Conservation (phyloP, 495 filamentous ascomycete genomes). For the Aspergillus avenaceus region DNA sequence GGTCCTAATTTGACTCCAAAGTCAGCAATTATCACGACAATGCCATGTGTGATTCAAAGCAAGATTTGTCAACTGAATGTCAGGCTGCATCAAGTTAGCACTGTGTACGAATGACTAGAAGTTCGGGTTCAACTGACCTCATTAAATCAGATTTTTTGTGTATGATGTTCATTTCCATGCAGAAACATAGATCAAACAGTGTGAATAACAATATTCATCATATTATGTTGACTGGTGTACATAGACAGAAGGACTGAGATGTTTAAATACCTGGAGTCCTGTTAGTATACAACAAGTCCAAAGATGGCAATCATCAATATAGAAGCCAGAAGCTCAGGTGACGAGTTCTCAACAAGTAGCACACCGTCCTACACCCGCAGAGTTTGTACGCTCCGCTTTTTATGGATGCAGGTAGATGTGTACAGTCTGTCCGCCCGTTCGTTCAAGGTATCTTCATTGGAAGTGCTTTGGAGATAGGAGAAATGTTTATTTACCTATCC, state of each 20-base stretch:
- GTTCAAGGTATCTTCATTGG: conserved; percentile 90
- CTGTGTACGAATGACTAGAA: too few relatives aligned
- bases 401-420: conserved; percentile 59
- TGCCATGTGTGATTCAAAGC: conserved; percentile 23
- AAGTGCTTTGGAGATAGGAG: conserved; percentile 11
- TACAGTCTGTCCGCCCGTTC: conserved; percentile 97
- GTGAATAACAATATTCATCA: conserved; percentile 88
- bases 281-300: conserved; percentile 16
- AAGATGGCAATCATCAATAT: conserved; percentile 4
- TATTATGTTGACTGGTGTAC: conserved; percentile 44
- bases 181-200: conserved; percentile 85
- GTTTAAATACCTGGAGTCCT: conserved; percentile 26
- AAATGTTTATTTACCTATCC: conserved; percentile 53
- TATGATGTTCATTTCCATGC: conserved; percentile 73
- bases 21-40: conserved; percentile 30
- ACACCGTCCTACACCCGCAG: conserved; percentile 63
- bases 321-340: conserved; percentile 64
- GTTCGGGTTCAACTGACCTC: conserved; percentile 80
- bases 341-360: conserved; percentile 97
- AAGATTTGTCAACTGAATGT: conserved; percentile 40
- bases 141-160: conserved; percentile 99
- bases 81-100: conserved; percentile 48
- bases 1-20: conserved; percentile 20
- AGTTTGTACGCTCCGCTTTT: conserved; percentile 84
- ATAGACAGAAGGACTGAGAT: conserved; percentile 11